Evolutionary conservation across 2,329 filamentous ascomycete genomes (phyloP), one percentile per base, ranked within the genome.

Genomic region (Trichoderma polysporum): DNA sequence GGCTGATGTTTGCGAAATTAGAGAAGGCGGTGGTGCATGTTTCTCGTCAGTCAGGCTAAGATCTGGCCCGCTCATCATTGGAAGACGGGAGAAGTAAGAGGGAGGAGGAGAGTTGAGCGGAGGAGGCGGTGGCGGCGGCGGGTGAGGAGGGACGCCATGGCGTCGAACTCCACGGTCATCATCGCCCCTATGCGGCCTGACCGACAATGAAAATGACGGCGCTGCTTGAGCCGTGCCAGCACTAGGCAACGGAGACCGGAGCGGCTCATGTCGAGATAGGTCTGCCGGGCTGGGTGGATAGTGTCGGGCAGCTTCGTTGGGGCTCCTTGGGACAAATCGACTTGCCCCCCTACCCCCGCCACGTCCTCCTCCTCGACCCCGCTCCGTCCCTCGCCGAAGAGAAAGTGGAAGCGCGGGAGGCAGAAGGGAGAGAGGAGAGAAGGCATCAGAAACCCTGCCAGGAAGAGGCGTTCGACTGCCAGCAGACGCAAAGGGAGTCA

Each of bases 391-490:
- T 68, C 61, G 52, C 19, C 35, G 61, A 45, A 66, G 39, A 60
- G 63, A 63, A 50, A 58, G 56, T 29, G 63, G 67, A 50, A 60
- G 56, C 29, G 63, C 52, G 22, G 67, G 63, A 50, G 69, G 70
- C n/a, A 68, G 69, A 45, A 58, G 67, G 27, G 59, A 64, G 17
- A 53, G 67, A 56, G 66, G 68, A 50, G 68, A 69, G 56, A 69
- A 10, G 19, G 41, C 53, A 58, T 52, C 54, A 29, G 69, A 29
- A 22, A 67, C 63, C 52, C 68, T 66, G 66, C 50, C 66, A 27
- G 66, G 64, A 49, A 68, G 60, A 47, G 69, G 52, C 19, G 66
- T 62, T 31, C 68, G 70, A 63, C 58, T 65, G 35, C 69, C 63
- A 47, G 61, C 59, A 17, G 60, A 68, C 53, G 58, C 68, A 22